phyloP scores from a whole-genome alignment of 1,284 basidiomycete species.

The Papiliotrema fonsecae region DNA sequence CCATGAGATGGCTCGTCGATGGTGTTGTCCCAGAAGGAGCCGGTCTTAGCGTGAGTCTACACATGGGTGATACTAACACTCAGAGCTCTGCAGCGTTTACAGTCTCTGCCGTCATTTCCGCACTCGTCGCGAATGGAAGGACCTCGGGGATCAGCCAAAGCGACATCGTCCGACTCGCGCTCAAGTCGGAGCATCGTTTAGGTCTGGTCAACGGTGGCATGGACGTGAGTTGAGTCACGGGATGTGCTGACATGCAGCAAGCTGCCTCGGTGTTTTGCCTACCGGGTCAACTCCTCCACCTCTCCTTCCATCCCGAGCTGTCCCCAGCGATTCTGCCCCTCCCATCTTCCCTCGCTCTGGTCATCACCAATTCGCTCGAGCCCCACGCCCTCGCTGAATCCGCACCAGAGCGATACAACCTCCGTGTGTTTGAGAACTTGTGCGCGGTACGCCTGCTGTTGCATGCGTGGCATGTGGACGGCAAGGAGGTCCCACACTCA shows the following conservation, averaged over 20 bases:
- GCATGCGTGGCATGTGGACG: constrained; percentile 53
- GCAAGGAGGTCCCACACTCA: background rate
- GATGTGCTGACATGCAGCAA: constrained; percentile 53
- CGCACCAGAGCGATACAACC: constrained; percentile 73
- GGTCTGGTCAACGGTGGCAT: constrained; percentile 53
- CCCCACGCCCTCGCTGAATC: constrained; percentile 74
- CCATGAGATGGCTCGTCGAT: constrained; percentile 68
- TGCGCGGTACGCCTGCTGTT: constrained; percentile 70
- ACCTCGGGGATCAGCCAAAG: constrained; percentile 61
- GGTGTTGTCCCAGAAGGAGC: constrained; percentile 77
- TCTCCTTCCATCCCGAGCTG: constrained; percentile 74
- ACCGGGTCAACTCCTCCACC: constrained; percentile 66
- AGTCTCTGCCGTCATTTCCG: constrained; percentile 71
- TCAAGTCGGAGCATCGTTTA: constrained; percentile 76
- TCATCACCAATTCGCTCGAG: constrained; percentile 77
- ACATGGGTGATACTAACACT: background rate
- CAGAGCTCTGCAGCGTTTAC: constrained; percentile 66
- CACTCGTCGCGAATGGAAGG: constrained; percentile 68
- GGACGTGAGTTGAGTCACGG: constrained; percentile 50
- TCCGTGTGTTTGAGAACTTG: constrained; percentile 80
- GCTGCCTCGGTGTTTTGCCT: constrained; percentile 72
- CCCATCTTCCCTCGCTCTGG: constrained; percentile 53
- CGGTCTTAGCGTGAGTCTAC: constrained; percentile 63
- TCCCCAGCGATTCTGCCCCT: constrained; percentile 55
- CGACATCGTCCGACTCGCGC: constrained; percentile 65